These are phyloP conservation scores for Phialocephala subalpina DNA, from an alignment of 2,329 filamentous ascomycete genomes.

Conservation along the genomic window DNA sequence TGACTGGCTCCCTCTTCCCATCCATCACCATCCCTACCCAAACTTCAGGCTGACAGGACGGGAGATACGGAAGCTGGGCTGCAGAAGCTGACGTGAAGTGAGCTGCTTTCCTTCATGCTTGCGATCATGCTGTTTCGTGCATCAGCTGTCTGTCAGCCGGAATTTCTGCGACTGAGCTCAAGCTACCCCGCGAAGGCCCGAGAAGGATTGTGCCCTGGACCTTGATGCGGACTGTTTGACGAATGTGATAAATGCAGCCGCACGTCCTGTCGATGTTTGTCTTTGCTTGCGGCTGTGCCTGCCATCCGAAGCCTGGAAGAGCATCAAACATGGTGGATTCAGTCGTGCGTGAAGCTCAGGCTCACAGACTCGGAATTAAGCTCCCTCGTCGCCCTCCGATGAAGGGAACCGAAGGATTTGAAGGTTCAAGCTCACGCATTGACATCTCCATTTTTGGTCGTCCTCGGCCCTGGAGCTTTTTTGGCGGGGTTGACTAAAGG, in stretches of 20 bases:
- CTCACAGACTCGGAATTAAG: not conserved
- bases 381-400: not conserved
- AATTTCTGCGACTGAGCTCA: not conserved
- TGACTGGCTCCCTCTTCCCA: too few species aligned
- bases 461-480: not conserved
- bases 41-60: too few species aligned
- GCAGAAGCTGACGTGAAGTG: too few species aligned
- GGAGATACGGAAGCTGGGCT: too few species aligned
- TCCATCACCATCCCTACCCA: too few species aligned
- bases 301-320: too few species aligned
- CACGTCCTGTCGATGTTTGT: constrained; percentile 4
- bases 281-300: too few species aligned
- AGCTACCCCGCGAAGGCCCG: not conserved
- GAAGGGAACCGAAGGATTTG: not conserved
- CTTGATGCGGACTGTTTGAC: not conserved
- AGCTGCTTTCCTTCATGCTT: too few species aligned
- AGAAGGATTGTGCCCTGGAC: not conserved
- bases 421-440: not conserved
- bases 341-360: too few species aligned
- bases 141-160: not conserved
- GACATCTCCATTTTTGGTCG: not conserved
- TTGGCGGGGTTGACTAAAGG: constrained; percentile 9
- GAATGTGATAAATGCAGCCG: not conserved
- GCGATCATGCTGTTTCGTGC: too few species aligned
- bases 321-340: too few species aligned